These are phyloP conservation scores for Backusella parvicylindrica DNA, from an alignment of 192 early-diverging fungal species.

Conservation along the genomic window DNA sequence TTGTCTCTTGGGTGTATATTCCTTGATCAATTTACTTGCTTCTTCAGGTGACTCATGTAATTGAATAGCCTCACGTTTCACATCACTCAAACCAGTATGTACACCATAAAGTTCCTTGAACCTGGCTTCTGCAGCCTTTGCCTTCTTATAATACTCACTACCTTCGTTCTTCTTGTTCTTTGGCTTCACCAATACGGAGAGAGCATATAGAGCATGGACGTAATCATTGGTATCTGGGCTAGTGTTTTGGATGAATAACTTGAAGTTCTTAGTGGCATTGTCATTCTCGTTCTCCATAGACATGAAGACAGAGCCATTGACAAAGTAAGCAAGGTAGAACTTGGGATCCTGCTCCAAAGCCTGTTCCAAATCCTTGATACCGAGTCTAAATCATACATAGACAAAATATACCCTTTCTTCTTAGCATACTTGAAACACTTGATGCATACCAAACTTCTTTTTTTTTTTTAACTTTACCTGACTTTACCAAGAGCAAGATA, in stretches of 20 bases:
- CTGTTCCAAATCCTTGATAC: constrained; percentile 31
- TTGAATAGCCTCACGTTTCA: constrained; percentile 44
- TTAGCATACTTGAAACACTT: not conserved
- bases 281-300: constrained; percentile 35
- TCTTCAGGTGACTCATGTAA: constrained; percentile 35
- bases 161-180: constrained; percentile 43
- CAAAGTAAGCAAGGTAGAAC: constrained; percentile 29
- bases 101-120: constrained; percentile 54
- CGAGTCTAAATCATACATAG: constrained; percentile 20
- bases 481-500: constrained; percentile 42
- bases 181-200: constrained; percentile 38
- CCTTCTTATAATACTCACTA: constrained; percentile 44
- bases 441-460: not conserved
- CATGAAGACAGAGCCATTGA: constrained; percentile 38
- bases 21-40: constrained; percentile 24
- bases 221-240: constrained; percentile 52
- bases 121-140: constrained; percentile 48
- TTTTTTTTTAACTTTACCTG: constrained; percentile 23
- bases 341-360: constrained; percentile 20
- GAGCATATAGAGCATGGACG: constrained; percentile 48
- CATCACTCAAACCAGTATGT: constrained; percentile 43
- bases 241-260: constrained; percentile 43
- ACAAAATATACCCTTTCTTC: not conserved
- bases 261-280: constrained; percentile 49
- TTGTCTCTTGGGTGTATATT: constrained; percentile 4